Percentiles rank a stretch among this genome's conserved stretches.
Conservation (phyloP, 768 basidiomycete genomes). For the Lactifluus echinatus region DNA sequence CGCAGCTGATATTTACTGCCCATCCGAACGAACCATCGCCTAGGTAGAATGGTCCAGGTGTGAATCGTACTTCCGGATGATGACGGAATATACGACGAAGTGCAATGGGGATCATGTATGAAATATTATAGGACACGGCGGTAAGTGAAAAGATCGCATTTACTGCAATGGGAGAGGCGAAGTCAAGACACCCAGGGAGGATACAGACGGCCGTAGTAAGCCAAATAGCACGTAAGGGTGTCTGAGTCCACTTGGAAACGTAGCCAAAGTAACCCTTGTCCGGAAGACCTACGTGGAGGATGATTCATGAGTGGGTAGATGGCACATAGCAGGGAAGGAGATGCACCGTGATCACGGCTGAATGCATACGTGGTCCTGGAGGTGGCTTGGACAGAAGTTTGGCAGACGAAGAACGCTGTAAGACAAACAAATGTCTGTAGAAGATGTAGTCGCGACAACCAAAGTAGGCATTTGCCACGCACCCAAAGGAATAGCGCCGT, state of each 20-base stretch:
- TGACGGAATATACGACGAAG: slow-evolving; percentile 56
- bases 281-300: slow-evolving; percentile 48
- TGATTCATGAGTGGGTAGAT: not conserved
- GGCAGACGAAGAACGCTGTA: slow-evolving; percentile 81
- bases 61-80: slow-evolving; percentile 78
- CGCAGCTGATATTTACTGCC: slow-evolving; percentile 54
- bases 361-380: slow-evolving; percentile 81
- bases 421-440: slow-evolving; percentile 62
- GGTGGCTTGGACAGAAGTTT: slow-evolving; percentile 73
- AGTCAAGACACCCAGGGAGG: slow-evolving; percentile 63
- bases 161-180: slow-evolving; percentile 69
- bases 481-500: slow-evolving; percentile 78
- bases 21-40: slow-evolving; percentile 57
- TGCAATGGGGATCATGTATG: slow-evolving; percentile 79
- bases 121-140: slow-evolving; percentile 66
- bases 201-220: slow-evolving; percentile 56
- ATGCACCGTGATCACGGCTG: slow-evolving; percentile 63
- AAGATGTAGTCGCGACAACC: not conserved
- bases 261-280: slow-evolving; percentile 73
- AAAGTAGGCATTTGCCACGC: slow-evolving; percentile 6
- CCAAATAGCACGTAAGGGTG: slow-evolving; percentile 76
- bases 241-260: slow-evolving; percentile 51
- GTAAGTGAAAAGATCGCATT: slow-evolving; percentile 78
- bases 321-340: not conserved
- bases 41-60: slow-evolving; percentile 83